Evolutionary conservation across 345 rosid species (phyloP).

Genomic region (Heritiera littoralis): DNA sequence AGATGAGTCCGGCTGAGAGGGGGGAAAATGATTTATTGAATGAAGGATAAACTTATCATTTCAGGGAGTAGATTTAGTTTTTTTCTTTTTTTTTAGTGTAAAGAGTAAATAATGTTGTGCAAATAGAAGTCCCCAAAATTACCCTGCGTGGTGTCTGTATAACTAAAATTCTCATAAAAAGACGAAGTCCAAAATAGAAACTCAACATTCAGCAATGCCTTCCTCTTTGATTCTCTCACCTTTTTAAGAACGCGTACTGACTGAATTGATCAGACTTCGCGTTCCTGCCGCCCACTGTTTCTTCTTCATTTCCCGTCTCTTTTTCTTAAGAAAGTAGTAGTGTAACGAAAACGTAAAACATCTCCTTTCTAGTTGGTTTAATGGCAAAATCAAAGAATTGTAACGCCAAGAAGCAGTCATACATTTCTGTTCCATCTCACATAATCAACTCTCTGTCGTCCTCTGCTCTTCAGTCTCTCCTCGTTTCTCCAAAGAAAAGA

Average conservation of each 20-base stretch:
- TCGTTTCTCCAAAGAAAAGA: conserved; percentile 59
- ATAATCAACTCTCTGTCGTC: conserved; percentile 56
- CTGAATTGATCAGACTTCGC: conserved; percentile 17
- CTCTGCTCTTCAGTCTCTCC: conserved; percentile 61
- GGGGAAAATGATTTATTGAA: too few species aligned
- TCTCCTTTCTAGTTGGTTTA: neutral
- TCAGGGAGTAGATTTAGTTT: too few species aligned
- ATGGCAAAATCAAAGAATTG: conserved; percentile 47
- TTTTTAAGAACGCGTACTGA: conserved; percentile 29
- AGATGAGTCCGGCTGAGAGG: too few species aligned
- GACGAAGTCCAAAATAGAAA: neutral
- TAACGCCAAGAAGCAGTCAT: conserved; percentile 42
- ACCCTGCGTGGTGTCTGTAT: too few species aligned
- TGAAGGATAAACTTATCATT: too few species aligned
- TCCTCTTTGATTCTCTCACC: neutral
- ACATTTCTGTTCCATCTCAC: conserved; percentile 62
- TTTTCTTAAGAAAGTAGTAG: neutral
- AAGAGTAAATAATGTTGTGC: too few species aligned
- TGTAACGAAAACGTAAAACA: too few species aligned
- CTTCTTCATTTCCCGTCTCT: neutral
- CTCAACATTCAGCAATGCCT: neutral
- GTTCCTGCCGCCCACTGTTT: conserved; percentile 36
- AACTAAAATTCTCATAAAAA: too few species aligned
- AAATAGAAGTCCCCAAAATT: too few species aligned
- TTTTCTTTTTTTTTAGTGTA: too few species aligned